These are phyloP conservation scores for Colletotrichum musae DNA, from an alignment of 2,329 filamentous ascomycete species.

Conservation along the genomic window DNA sequence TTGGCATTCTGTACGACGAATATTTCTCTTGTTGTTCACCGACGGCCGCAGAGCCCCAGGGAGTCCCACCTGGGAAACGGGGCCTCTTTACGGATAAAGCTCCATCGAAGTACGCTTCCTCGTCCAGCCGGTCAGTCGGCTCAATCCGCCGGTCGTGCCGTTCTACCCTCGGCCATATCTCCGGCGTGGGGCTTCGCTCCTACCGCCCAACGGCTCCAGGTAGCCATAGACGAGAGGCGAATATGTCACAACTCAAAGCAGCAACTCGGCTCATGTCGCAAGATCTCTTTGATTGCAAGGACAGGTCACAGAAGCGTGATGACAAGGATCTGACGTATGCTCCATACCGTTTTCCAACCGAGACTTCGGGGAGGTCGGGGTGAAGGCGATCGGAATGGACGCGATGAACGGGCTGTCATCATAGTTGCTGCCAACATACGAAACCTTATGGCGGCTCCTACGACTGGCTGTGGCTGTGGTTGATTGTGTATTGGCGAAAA, in stretches of 20 bases:
- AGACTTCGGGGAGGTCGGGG: no score
- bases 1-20: slow-evolving; percentile 18
- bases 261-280: background rate
- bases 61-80: slow-evolving; percentile 12
- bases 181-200: slow-evolving; percentile 15
- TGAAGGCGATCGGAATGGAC: no score
- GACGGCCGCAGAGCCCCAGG: slow-evolving; percentile 32
- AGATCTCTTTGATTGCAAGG: slow-evolving; percentile 4
- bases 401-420: no score
- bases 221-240: slow-evolving; percentile 2
- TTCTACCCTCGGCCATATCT: slow-evolving; percentile 18
- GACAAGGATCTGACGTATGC: slow-evolving; percentile 2
- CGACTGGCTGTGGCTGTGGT: no score
- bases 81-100: slow-evolving; percentile 12
- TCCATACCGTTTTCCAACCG: no score
- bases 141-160: slow-evolving; percentile 24
- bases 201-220: no score
- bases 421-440: no score
- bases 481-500: no score
- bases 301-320: background rate
- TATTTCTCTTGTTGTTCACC: background rate
- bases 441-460: no score
- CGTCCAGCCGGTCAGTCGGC: slow-evolving; percentile 23
- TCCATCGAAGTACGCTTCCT: slow-evolving; percentile 18
- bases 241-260: background rate